Conservation (phyloP, 2,329 filamentous ascomycete genomes). For the Decorospora gaudefroyi region DNA sequence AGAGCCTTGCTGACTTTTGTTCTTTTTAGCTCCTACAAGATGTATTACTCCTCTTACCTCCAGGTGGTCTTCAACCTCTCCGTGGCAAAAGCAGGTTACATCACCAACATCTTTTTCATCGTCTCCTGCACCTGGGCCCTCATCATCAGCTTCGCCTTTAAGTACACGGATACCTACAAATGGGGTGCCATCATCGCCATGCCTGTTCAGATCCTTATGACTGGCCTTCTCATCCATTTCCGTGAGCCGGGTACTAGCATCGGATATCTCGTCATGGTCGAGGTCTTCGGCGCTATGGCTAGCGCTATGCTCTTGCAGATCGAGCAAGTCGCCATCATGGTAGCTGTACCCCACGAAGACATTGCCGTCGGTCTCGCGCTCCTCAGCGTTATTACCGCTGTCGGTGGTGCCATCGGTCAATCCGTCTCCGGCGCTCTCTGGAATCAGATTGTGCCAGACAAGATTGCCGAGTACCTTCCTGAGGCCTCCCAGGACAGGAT, state of each 20-base stretch:
- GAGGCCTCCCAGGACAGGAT: conserved; percentile 11
- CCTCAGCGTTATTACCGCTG: conserved; percentile 59
- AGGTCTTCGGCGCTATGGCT: conserved; percentile 33
- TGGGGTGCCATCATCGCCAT: conserved; percentile 28
- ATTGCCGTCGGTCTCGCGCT: conserved; percentile 46
- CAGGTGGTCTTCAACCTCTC: conserved; percentile 43
- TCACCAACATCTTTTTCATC: conserved; percentile 30
- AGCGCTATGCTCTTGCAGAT: conserved; percentile 27
- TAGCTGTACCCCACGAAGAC: conserved; percentile 25
- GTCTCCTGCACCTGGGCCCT: conserved; percentile 27
- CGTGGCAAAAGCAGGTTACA: conserved; percentile 24
- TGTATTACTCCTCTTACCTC: conserved; percentile 45
- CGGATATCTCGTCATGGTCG: conserved; percentile 35
- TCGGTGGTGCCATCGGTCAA: conserved; percentile 51
- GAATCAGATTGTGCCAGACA: conserved; percentile 59
- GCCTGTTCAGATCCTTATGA: conserved; percentile 32
- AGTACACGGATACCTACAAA: conserved; percentile 30
- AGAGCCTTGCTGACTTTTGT: neutral
- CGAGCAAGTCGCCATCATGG: conserved; percentile 28
- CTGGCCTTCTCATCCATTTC: conserved; percentile 36
- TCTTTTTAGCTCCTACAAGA: conserved; percentile 31
- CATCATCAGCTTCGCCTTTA: conserved; percentile 26
- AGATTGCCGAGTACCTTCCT: conserved; percentile 24
- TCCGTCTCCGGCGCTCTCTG: conserved; percentile 66
- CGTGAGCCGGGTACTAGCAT: conserved; percentile 28